Evolutionary conservation across 164 flowering plant species (phyloP).

Genomic region (Nelumbo lutea): DNA sequence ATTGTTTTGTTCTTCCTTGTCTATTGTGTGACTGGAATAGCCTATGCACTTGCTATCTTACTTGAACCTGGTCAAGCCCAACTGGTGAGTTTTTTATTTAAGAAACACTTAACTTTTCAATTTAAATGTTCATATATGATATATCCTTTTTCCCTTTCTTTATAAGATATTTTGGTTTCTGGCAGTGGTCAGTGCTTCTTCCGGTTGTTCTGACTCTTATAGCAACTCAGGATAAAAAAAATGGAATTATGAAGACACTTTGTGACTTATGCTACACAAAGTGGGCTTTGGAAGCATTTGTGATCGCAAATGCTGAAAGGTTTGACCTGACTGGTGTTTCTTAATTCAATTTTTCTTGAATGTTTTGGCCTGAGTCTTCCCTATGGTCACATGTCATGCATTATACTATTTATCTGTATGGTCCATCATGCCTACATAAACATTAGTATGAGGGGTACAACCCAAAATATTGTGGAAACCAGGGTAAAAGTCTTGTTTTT

Average conservation of each 20-base stretch:
- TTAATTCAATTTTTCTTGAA: no score
- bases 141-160: not conserved
- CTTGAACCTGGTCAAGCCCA: slow-evolving; percentile 86
- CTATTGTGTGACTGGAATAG: slow-evolving; percentile 95
- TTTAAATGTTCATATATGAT: not conserved
- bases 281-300: slow-evolving; percentile 94
- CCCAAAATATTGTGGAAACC: no score
- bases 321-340: slow-evolving; percentile 17
- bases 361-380: no score
- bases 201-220: slow-evolving; percentile 94
- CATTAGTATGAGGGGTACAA: no score
- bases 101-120: not conserved
- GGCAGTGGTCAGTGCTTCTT: slow-evolving; percentile 94
- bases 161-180: slow-evolving; percentile 6
- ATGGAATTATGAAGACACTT: slow-evolving; percentile 25
- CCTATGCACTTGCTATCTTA: slow-evolving; percentile 72
- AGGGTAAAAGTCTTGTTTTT: no score
- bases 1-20: slow-evolving; percentile 71
- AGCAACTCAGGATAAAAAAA: slow-evolving; percentile 45
- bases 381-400: no score
- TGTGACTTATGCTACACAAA: slow-evolving; percentile 70
- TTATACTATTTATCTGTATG: no score
- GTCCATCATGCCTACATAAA: no score
- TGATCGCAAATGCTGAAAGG: slow-evolving; percentile 88
- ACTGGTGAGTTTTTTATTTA: slow-evolving; percentile 42